Conservation (phyloP, 768 basidiomycete species). For the Suillus plorans region DNA sequence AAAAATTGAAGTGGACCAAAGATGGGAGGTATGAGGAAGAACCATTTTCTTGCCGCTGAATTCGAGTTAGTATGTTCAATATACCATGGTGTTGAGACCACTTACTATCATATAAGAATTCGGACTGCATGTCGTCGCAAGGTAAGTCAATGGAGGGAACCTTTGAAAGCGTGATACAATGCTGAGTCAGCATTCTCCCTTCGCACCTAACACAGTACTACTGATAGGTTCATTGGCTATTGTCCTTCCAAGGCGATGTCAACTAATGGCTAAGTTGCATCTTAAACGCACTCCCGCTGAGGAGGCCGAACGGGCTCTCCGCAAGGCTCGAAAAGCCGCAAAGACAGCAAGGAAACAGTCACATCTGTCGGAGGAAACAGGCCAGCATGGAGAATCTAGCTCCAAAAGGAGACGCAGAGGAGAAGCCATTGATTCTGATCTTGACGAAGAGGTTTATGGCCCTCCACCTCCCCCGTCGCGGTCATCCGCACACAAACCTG, state of each 20-base stretch:
- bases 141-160: background rate
- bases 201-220: background rate
- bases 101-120: constrained; percentile 25
- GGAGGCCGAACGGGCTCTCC: constrained; percentile 42
- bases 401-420: constrained; percentile 9
- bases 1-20: constrained; percentile 42
- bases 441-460: constrained; percentile 22
- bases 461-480: constrained; percentile 25
- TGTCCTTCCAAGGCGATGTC: background rate
- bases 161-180: background rate
- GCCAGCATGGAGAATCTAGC: constrained; percentile 12
- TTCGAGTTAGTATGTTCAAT: background rate
- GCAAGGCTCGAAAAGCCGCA: constrained; percentile 49
- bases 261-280: constrained; percentile 47
- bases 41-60: constrained; percentile 43
- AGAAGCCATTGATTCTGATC: background rate
- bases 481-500: constrained; percentile 32
- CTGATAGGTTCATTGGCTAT: background rate
- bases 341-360: constrained; percentile 44
- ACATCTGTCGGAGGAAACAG: constrained; percentile 15
- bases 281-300: constrained; percentile 67
- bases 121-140: constrained; percentile 14
- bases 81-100: background rate
- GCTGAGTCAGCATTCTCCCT: constrained; percentile 19
- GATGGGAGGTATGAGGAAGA: constrained; percentile 40